Evolutionary conservation across 768 basidiomycete species (phyloP), one percentile per base, ranked within the genome.

Genomic region (Lepiota subincarnata): DNA sequence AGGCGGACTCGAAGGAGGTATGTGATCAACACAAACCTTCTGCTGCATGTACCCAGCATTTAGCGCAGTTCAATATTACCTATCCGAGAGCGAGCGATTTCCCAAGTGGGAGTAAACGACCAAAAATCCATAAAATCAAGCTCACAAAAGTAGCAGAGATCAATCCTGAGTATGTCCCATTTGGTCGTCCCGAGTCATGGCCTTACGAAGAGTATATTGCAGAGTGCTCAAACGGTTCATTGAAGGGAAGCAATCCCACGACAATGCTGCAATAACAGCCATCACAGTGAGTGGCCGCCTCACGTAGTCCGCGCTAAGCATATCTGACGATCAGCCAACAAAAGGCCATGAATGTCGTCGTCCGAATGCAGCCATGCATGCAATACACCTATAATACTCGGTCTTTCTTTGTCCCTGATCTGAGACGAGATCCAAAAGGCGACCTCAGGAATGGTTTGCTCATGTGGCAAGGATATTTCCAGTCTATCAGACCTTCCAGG

Each of bases 401-500:
- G 0, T 90, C 87, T 0, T 90, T 92, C 69, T 92, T 86, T 65
- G 86, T 86, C 0, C 63, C 75, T n/a, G 64, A 67, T 1, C 86
- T 44, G 14, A 42, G 43, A 26, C 35, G 44, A 14, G 42, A 42
- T 81, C 49, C 76, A 71, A 10, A 75, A 68, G 51, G 61, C 67
- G 37, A 73, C 88, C 24, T 84, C 86, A 0, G 62, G 63, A 0
- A 52, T 13, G 89, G 89, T 0, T 70, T 92, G 1, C 77, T 81
- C 10, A 73, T 91, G 0, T 87, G 87, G 85, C 73, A 88, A 3
- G 89, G 89, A 0, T 92, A 88, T 55, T 91, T 92, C 70, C 90
- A 91, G 64, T 87, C 86, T 0, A 73, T 89, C 11, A 76, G 89
- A 4, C 88, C 89, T 0, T 79, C 81, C 0, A 75, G 82, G 13